Evolutionary conservation across 2,329 filamentous ascomycete genomes (phyloP), one percentile per base, ranked within the genome.

Genomic region (Colletotrichum sublineola): DNA sequence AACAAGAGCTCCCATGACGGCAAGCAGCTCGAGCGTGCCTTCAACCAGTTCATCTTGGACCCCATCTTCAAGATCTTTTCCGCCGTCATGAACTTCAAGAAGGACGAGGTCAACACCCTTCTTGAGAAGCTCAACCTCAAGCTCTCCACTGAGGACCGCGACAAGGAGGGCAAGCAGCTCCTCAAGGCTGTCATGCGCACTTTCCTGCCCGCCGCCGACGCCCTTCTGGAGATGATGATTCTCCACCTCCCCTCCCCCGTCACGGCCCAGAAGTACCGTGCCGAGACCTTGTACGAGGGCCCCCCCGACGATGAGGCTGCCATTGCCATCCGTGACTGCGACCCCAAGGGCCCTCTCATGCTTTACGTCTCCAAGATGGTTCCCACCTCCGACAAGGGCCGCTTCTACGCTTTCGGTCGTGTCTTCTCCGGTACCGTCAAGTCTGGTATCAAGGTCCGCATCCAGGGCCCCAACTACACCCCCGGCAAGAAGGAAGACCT

Each of bases 311-410:
- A 99, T 81, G 93, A 94, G 86, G 92, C 92, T 80, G 95, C 93
- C 88, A 93, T 97, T 84, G 95, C 92, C 91, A 98, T 99, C 91
- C 95, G 95, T 81, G 95, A 98, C 90, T 98, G 96, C 86, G 94
- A 99, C 86, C 90, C 96, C 86, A 97, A 97, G 90, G 96, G 91
- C 85, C 94, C 96, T 81, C 96, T 99, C 86, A 99, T 99, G 96
- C 90, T 98, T 79, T 99, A 99, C 93, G 95, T 99, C 85, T 99
- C 96, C 86, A 99, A 99, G 94, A 99, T 99, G 96, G 96, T 99
- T 82, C 96, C 96, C 81, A 99, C 96, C 79, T 97, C 95, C 81
- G 96, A 99, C 84, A 98, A 98, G 93, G 96, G 96, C 87, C 96
- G 96, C 88, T 99, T 99, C 94, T 99, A 98, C 89, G 96, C 96